phyloP scores from a whole-genome alignment of 805 yeast species.

The Alloascoidea africana region DNA sequence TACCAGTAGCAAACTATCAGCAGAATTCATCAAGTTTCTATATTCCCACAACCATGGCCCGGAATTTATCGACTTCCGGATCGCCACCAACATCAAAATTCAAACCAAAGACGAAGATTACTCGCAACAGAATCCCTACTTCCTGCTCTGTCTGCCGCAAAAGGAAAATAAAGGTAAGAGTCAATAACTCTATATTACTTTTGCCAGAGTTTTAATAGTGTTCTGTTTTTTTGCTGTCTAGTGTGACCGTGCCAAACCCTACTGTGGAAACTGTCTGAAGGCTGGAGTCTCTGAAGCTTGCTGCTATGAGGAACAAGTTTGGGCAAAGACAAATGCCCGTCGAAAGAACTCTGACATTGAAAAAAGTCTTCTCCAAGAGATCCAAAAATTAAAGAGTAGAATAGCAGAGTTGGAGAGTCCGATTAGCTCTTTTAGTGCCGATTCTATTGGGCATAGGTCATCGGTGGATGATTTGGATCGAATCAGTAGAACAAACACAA shows the following conservation, averaged over 20 bases:
- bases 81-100: no score
- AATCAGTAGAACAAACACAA: not conserved
- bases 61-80: no score
- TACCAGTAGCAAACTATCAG: no score
- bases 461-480: not conserved
- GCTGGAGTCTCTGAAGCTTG: not conserved
- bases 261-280: slow-evolving; percentile 2
- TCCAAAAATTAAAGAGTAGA: not conserved
- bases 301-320: slow-evolving; percentile 2
- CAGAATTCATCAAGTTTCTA: no score
- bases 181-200: not conserved
- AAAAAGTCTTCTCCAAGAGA: not conserved
- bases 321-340: slow-evolving; percentile 2
- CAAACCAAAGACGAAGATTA: not conserved
- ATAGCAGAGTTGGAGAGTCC: not conserved
- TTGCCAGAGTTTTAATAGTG: not conserved
- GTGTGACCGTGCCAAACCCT: slow-evolving; percentile 2
- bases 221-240: not conserved
- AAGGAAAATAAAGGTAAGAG: not conserved
- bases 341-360: not conserved
- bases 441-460: not conserved
- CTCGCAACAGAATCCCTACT: not conserved
- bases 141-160: not conserved
- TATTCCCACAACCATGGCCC: no score
- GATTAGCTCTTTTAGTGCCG: not conserved